These are phyloP conservation scores for Porpolomopsis calyptriformis DNA, from an alignment of 768 basidiomycete species.

Conservation along the genomic window DNA sequence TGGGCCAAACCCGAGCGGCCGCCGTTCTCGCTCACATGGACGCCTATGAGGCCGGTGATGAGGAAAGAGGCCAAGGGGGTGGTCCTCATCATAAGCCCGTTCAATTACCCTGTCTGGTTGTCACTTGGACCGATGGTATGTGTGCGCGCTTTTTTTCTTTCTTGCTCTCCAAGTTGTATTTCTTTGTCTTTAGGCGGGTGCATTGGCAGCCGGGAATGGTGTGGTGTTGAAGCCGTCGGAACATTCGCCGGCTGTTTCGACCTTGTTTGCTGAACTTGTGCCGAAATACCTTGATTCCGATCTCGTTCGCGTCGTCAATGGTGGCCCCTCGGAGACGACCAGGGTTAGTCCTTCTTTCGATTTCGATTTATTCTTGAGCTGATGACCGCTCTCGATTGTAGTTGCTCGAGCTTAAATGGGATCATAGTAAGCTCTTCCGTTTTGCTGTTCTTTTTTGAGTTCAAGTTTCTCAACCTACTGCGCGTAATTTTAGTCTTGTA, in stretches of 20 bases:
- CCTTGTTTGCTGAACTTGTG: slow-evolving; percentile 55
- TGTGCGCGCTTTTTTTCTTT: slow-evolving; percentile 2
- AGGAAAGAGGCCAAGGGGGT: slow-evolving; percentile 72
- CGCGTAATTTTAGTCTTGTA: slow-evolving; percentile 51
- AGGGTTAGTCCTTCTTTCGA: slow-evolving; percentile 24
- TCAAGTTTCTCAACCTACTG: background rate
- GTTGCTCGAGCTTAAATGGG: slow-evolving; percentile 67
- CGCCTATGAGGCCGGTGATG: slow-evolving; percentile 50
- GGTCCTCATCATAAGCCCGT: slow-evolving; percentile 58
- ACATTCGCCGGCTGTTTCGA: slow-evolving; percentile 40
- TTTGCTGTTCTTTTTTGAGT: background rate
- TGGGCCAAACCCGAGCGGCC: slow-evolving; percentile 63
- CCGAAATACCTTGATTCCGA: slow-evolving; percentile 67
- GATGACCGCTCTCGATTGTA: slow-evolving; percentile 15
- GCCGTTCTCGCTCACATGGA: slow-evolving; percentile 44
- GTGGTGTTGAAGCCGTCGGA: slow-evolving; percentile 73
- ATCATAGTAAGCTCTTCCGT: slow-evolving; percentile 28
- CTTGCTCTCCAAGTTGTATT: background rate
- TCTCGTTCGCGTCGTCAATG: slow-evolving; percentile 58
- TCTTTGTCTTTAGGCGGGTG: slow-evolving; percentile 36
- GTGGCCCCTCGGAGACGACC: slow-evolving; percentile 53
- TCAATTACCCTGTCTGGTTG: slow-evolving; percentile 66
- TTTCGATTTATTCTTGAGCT: background rate
- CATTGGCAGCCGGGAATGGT: slow-evolving; percentile 71
- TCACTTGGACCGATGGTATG: slow-evolving; percentile 48